Conservation (phyloP, 1,284 basidiomycete genomes). For the Flammula alnicola region DNA sequence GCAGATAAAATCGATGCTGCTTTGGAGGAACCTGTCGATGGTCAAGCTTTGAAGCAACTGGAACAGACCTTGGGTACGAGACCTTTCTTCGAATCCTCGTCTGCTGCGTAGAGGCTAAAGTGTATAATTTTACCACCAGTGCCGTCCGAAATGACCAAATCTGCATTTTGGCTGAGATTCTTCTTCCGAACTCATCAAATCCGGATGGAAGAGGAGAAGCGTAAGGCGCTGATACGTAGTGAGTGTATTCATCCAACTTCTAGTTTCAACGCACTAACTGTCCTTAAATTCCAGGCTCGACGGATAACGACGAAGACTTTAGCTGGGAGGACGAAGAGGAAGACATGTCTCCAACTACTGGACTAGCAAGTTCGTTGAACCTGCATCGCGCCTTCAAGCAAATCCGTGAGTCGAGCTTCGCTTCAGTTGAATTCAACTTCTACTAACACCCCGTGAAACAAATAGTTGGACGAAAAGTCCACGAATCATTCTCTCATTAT, state of each 20-base stretch:
- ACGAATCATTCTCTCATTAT: slow-evolving; percentile 20
- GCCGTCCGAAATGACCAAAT: slow-evolving; percentile 67
- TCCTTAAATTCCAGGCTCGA: slow-evolving; percentile 45
- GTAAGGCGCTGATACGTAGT: slow-evolving; percentile 84
- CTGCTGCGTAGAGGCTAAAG: slow-evolving; percentile 2
- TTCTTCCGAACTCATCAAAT: slow-evolving; percentile 92
- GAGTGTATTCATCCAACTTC: slow-evolving; percentile 25
- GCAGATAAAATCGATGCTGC: slow-evolving; percentile 55
- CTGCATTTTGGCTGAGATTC: slow-evolving; percentile 89
- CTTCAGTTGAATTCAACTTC: background rate
- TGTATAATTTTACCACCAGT: slow-evolving; percentile 50
- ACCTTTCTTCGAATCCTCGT: slow-evolving; percentile 10
- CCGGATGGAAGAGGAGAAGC: slow-evolving; percentile 78
- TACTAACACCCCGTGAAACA: slow-evolving; percentile 7
- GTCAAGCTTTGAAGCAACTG: slow-evolving; percentile 61
- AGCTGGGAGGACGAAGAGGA: slow-evolving; percentile 85
- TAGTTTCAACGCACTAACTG: slow-evolving; percentile 10
- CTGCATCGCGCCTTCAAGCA: background rate
- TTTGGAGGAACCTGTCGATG: slow-evolving; percentile 56
- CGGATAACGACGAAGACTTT: slow-evolving; percentile 75
- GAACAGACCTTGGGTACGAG: slow-evolving; percentile 65
- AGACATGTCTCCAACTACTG: slow-evolving; percentile 32
- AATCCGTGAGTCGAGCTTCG: slow-evolving; percentile 12
- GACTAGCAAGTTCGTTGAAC: slow-evolving; percentile 5
- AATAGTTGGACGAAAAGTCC: no score